Evolutionary conservation across 2,329 filamentous ascomycete species (phyloP).

Genomic region (Arthrobotrys musiformis): DNA sequence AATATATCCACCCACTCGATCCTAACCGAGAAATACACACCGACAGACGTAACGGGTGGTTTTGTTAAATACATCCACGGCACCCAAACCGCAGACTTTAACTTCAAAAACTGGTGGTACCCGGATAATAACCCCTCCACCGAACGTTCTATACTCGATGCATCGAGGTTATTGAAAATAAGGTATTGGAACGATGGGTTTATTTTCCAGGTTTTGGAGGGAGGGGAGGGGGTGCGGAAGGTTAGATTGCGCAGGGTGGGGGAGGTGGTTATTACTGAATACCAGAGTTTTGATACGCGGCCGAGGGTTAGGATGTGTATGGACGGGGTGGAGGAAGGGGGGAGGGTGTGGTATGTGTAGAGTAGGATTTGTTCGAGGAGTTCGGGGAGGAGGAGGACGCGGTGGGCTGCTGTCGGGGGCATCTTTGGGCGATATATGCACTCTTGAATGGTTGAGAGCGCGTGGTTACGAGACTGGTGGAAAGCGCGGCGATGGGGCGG

Average conservation of each 20-base stretch:
- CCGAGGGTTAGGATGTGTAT: neutral
- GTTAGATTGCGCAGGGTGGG: neutral
- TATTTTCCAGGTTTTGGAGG: too few species aligned
- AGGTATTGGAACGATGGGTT: neutral
- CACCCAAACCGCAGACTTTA: neutral
- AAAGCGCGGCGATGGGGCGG: too few species aligned
- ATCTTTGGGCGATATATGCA: too few species aligned
- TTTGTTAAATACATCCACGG: slow-evolving; percentile 7
- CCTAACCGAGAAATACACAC: slow-evolving; percentile 4
- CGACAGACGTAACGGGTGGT: neutral
- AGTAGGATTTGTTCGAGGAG: slow-evolving; percentile 23
- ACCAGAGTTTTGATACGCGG: neutral
- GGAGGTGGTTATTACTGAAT: slow-evolving; percentile 5
- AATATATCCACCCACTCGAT: too few species aligned
- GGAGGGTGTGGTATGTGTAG: neutral
- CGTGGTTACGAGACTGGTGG: too few species aligned
- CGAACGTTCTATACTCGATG: too few species aligned
- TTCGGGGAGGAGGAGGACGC: slow-evolving; percentile 26
- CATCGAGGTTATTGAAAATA: too few species aligned
- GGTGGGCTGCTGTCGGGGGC: too few species aligned
- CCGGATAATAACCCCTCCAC: too few species aligned
- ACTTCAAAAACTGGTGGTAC: too few species aligned
- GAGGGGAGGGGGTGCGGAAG: slow-evolving; percentile 23
- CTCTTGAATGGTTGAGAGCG: too few species aligned
- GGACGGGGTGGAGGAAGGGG: too few species aligned